Percentiles rank a stretch among this genome's conserved stretches.
These are phyloP conservation scores for Tuber indicum DNA, from an alignment of 495 filamentous ascomycete species.

Conservation along the genomic window DNA sequence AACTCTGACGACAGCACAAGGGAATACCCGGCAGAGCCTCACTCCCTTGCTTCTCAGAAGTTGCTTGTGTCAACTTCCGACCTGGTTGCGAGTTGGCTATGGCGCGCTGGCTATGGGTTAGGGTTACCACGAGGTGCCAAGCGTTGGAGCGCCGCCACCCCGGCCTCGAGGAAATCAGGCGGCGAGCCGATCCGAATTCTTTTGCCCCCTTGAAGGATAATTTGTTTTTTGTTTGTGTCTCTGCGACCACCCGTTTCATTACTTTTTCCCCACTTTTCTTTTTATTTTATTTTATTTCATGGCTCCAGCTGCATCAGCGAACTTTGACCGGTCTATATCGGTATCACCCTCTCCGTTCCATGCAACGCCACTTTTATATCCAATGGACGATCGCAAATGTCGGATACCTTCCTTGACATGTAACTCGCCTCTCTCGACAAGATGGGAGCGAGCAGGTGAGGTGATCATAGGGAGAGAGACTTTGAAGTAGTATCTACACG, in stretches of 20 bases:
- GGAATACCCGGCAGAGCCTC: slow-evolving; percentile 37
- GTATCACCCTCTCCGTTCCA: background rate
- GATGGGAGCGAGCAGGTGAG: background rate
- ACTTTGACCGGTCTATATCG: background rate
- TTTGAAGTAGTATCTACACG: slow-evolving; percentile 32
- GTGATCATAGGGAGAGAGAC: slow-evolving; percentile 1
- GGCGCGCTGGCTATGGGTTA: slow-evolving; percentile 35
- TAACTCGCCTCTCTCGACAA: background rate
- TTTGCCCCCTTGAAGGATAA: background rate
- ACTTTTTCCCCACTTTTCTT: slow-evolving; percentile 22
- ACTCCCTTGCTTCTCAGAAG: slow-evolving; percentile 33
- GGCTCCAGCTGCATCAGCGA: background rate
- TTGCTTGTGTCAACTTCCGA: slow-evolving; percentile 33
- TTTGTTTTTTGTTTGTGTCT: slow-evolving; percentile 34
- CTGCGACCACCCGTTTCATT: slow-evolving; percentile 34
- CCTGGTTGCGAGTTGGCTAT: slow-evolving; percentile 36
- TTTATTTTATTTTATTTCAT: background rate
- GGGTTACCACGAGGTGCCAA: slow-evolving; percentile 38
- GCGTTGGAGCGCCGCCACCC: slow-evolving; percentile 33
- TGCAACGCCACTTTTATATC: background rate
- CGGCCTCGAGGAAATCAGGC: slow-evolving; percentile 37
- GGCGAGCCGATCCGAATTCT: slow-evolving; percentile 38
- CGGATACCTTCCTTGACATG: background rate
- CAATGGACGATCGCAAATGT: background rate
- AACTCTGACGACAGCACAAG: slow-evolving; percentile 39